A percentile compares a stretch with the other conserved stretches of the same genome.
phyloP scores from a whole-genome alignment of 345 rosid genomes.

The Acer saccharum region DNA sequence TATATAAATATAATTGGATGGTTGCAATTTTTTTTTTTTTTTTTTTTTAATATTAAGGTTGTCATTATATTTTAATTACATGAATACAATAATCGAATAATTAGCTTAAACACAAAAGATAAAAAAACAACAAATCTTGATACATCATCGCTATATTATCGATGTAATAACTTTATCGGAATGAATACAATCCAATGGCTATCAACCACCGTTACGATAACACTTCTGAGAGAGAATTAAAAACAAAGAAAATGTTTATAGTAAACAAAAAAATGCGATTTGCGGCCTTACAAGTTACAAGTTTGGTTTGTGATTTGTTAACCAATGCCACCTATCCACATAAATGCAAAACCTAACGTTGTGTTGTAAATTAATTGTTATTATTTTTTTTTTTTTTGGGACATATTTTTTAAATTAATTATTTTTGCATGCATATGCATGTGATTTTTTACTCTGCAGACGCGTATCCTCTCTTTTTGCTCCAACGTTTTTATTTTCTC shows the following conservation, averaged over 20 bases:
- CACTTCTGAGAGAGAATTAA: too few species aligned
- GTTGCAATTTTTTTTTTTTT: not conserved
- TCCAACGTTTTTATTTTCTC: not conserved
- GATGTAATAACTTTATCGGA: too few species aligned
- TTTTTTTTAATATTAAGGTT: too few species aligned
- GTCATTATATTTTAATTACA: too few species aligned
- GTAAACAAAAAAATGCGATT: too few species aligned
- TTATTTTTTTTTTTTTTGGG: too few species aligned
- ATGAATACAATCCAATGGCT: too few species aligned
- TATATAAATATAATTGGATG: not conserved
- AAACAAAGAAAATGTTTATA: too few species aligned
- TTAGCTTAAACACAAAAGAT: not conserved
- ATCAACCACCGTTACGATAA: too few species aligned
- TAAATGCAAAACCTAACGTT: conserved; percentile 1
- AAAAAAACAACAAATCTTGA: not conserved
- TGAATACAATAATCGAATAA: too few species aligned
- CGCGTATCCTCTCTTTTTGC: not conserved
- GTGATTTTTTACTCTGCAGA: not conserved
- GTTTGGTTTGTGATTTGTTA: not conserved
- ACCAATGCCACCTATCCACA: not conserved
- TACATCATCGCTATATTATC: not conserved
- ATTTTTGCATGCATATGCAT: not conserved
- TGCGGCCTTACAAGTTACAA: not conserved
- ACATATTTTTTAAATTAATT: not conserved
- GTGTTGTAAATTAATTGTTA: not conserved